These are phyloP conservation scores for Epichloe sp. DNA, from an alignment of 2,329 filamentous ascomycete genomes.

Conservation along the genomic window DNA sequence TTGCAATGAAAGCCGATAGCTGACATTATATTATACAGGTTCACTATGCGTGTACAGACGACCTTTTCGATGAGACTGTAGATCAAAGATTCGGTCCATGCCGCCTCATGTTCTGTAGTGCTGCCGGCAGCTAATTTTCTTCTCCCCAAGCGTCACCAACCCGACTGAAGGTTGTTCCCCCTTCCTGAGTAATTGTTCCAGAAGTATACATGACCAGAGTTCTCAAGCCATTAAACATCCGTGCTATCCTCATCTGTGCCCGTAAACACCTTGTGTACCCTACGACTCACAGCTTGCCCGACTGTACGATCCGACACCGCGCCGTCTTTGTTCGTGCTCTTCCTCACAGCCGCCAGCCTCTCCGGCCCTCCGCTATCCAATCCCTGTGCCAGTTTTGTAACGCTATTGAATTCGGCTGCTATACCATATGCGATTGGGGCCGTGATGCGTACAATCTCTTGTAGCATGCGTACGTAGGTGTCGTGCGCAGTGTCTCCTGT, in stretches of 20 bases:
- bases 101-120: background rate
- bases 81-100: background rate
- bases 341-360: slow-evolving; percentile 47
- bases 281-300: slow-evolving; percentile 44
- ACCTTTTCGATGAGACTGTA: background rate
- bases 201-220: too few species aligned
- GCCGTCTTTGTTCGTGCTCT: slow-evolving; percentile 44
- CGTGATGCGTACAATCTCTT: slow-evolving; percentile 61
- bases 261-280: slow-evolving; percentile 47
- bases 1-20: background rate
- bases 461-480: slow-evolving; percentile 62
- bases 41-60: too few species aligned
- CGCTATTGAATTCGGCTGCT: slow-evolving; percentile 43
- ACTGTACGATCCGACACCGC: slow-evolving; percentile 39
- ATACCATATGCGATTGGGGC: slow-evolving; percentile 60
- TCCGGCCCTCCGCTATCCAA: slow-evolving; percentile 46
- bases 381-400: slow-evolving; percentile 43
- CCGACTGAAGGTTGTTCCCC: too few species aligned
- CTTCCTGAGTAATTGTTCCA: background rate
- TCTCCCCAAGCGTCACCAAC: background rate
- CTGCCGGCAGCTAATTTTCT: background rate
- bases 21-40: slow-evolving; percentile 1
- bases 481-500: slow-evolving; percentile 52
- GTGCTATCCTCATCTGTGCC: slow-evolving; percentile 41
- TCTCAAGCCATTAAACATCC: slow-evolving; percentile 29